Percentiles rank a stretch among this genome's conserved stretches.
phyloP scores from a whole-genome alignment of 2,329 filamentous ascomycete species.

The Graphilbum ipis-grandicollis region DNA sequence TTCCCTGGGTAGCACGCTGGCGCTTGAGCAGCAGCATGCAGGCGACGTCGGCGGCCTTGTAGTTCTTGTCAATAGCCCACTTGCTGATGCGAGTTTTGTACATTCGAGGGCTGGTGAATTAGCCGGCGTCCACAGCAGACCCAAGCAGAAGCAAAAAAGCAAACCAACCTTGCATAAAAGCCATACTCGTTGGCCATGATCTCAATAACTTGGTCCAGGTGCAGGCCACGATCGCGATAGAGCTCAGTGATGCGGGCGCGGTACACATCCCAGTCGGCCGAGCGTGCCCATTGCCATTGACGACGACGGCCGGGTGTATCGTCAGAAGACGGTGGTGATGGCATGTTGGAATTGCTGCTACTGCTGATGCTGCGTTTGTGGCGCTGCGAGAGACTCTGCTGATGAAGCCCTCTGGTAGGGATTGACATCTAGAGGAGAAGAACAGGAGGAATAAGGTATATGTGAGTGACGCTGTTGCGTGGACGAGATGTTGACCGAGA shows the following conservation, averaged over 20 bases:
- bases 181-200: conserved; percentile 12
- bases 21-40: conserved; percentile 12
- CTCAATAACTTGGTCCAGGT: conserved; percentile 13
- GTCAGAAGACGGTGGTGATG: conserved; percentile 2
- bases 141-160: background rate
- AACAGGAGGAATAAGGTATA: no score
- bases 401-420: no score
- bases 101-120: conserved; percentile 13
- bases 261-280: conserved; percentile 13
- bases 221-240: conserved; percentile 12
- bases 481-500: no score
- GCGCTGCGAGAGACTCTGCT: background rate
- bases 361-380: background rate
- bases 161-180: conserved; percentile 12
- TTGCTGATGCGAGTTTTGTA: conserved; percentile 17
- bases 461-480: no score
- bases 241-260: conserved; percentile 12
- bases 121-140: background rate
- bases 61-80: conserved; percentile 17
- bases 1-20: conserved; percentile 11
- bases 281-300: conserved; percentile 6
- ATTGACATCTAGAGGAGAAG: no score
- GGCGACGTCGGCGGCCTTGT: conserved; percentile 14
- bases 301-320: conserved; percentile 1
- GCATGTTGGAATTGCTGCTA: no score